Conservation (phyloP, 176 grass and related monocot genomes). For the maize (Zea mays) region DNA sequence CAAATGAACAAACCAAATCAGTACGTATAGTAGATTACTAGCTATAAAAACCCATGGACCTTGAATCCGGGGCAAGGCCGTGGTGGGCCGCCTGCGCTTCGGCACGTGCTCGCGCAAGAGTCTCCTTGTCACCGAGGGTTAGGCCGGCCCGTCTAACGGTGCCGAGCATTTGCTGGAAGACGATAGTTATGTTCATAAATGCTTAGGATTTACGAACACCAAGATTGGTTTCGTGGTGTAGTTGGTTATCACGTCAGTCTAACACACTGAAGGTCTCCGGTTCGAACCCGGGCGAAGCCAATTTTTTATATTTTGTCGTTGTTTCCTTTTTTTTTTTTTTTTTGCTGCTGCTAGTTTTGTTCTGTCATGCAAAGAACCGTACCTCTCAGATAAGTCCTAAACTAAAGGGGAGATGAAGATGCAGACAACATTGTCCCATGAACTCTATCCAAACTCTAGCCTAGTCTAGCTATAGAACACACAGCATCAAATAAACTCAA, state of each 20-base stretch:
- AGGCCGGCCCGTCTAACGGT: background rate
- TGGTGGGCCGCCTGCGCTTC: no score
- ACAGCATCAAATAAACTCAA: slow-evolving; percentile 31
- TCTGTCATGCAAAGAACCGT: background rate
- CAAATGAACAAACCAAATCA: no score
- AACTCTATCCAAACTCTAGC: slow-evolving; percentile 14
- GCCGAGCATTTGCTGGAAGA: no score
- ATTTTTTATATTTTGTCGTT: background rate
- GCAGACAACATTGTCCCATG: slow-evolving; percentile 8
- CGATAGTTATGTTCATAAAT: no score
- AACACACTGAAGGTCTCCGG: slow-evolving; percentile 79
- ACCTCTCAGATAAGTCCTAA: background rate
- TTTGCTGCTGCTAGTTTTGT: no score
- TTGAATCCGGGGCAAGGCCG: no score
- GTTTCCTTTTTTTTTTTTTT: no score
- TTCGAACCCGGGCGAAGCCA: slow-evolving; percentile 65
- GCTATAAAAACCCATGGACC: no score
- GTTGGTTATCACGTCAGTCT: slow-evolving; percentile 94
- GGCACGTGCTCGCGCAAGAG: background rate
- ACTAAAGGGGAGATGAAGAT: background rate
- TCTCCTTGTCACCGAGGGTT: background rate
- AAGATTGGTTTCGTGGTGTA: slow-evolving; percentile 55
- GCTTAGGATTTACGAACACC: no score
- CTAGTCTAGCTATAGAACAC: slow-evolving; percentile 20
- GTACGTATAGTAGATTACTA: no score